These are phyloP conservation scores for Ajuga chamaepitys DNA, from an alignment of 257 asterid species.

Conservation along the genomic window DNA sequence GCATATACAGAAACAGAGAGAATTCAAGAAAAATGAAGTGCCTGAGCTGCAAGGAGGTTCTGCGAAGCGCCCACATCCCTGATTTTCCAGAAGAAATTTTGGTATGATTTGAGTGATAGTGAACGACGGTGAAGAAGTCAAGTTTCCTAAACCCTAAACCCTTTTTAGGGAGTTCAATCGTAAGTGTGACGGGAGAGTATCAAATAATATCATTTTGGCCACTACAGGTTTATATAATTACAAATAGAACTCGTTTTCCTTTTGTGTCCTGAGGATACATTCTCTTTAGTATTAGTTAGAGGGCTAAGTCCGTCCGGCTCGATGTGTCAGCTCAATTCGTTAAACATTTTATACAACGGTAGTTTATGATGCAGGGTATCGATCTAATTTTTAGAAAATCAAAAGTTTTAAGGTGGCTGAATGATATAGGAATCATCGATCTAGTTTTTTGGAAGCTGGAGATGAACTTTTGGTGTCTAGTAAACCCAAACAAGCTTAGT, in stretches of 20 bases:
- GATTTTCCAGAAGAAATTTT: neutral
- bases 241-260: neutral
- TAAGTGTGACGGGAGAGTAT: neutral
- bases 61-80: conserved; percentile 65
- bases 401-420: too few relatives aligned
- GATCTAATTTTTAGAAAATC: too few relatives aligned
- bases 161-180: conserved; percentile 1
- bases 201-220: neutral
- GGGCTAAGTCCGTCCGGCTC: too few relatives aligned
- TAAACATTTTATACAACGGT: too few relatives aligned
- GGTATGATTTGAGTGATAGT: neutral
- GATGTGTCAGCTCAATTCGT: too few relatives aligned
- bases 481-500: too few relatives aligned
- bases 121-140: neutral
- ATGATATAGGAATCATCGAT: too few relatives aligned
- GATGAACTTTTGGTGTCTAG: too few relatives aligned
- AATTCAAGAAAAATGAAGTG: conserved; percentile 4
- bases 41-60: conserved; percentile 50
- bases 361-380: too few relatives aligned
- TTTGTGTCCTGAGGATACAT: too few relatives aligned
- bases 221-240: neutral
- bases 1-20: neutral
- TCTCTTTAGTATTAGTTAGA: too few relatives aligned
- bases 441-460: too few relatives aligned
- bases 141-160: conserved; percentile 35